Evolutionary conservation across 2,329 filamentous ascomycete species (phyloP).

Genomic region (Ploettnerulaceae sp.): DNA sequence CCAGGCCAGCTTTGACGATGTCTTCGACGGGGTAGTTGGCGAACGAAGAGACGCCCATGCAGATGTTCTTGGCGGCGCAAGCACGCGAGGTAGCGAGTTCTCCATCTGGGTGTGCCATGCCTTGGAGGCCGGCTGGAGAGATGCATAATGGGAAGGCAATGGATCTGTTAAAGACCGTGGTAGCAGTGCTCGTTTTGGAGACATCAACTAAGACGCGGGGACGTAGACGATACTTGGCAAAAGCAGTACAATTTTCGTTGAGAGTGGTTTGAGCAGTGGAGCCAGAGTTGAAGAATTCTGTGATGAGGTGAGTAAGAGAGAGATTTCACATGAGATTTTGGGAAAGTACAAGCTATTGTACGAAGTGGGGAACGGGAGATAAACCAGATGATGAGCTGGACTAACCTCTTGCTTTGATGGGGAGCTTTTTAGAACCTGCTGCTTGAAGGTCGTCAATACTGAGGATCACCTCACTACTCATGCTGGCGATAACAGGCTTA

Average conservation of each 20-base stretch:
- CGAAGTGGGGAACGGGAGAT: neutral
- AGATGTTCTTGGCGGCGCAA: conserved; percentile 42
- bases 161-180: conserved; percentile 41
- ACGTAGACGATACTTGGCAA: conserved; percentile 45
- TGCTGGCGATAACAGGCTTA: conserved; percentile 9
- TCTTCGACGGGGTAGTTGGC: conserved; percentile 41
- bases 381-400: neutral
- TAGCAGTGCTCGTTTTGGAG: conserved; percentile 36
- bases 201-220: conserved; percentile 43
- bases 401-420: conserved; percentile 11
- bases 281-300: conserved; percentile 42
- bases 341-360: neutral
- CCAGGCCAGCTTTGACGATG: conserved; percentile 37
- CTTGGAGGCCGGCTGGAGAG: conserved; percentile 45
- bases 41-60: conserved; percentile 40
- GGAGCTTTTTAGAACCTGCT: conserved; percentile 12
- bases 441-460: conserved; percentile 16
- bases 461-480: conserved; percentile 14
- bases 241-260: conserved; percentile 50
- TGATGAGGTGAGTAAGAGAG: neutral
- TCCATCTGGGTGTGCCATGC: conserved; percentile 46
- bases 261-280: conserved; percentile 48
- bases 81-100: conserved; percentile 47
- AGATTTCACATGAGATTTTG: neutral
- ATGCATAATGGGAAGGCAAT: conserved; percentile 39